Evolutionary conservation across 345 rosid genomes (phyloP).

Genomic region (Gossypium herbaceum): DNA sequence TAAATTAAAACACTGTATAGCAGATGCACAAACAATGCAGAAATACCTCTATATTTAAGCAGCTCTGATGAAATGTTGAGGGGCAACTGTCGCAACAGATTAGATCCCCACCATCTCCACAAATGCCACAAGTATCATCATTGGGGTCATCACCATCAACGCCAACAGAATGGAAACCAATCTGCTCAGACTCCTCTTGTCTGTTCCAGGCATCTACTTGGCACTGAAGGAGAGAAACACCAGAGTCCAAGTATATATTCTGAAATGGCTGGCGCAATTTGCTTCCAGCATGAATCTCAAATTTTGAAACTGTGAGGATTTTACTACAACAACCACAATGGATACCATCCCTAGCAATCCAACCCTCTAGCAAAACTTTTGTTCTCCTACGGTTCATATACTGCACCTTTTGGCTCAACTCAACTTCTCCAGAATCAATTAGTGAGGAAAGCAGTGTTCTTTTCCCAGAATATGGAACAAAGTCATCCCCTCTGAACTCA

Average conservation of each 20-base stretch:
- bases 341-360: slow-evolving; percentile 76
- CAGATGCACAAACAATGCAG: not conserved
- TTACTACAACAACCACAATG: slow-evolving; percentile 89
- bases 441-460: slow-evolving; percentile 84
- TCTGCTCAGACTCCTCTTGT: slow-evolving; percentile 49
- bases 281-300: slow-evolving; percentile 95
- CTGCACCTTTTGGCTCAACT: slow-evolving; percentile 66
- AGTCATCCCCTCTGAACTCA: slow-evolving; percentile 55
- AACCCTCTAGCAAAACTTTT: slow-evolving; percentile 63
- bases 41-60: slow-evolving; percentile 72
- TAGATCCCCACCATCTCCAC: slow-evolving; percentile 98
- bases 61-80: slow-evolving; percentile 89
- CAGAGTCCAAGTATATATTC: slow-evolving; percentile 77
- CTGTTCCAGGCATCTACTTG: slow-evolving; percentile 82
- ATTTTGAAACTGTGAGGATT: slow-evolving; percentile 59
- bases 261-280: slow-evolving; percentile 68
- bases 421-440: slow-evolving; percentile 69
- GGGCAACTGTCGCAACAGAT: slow-evolving; percentile 97
- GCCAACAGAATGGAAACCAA: slow-evolving; percentile 54
- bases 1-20: not conserved
- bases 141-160: slow-evolving; percentile 82
- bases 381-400: slow-evolving; percentile 61
- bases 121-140: slow-evolving; percentile 96
- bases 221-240: slow-evolving; percentile 79
- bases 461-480: slow-evolving; percentile 75